Evolutionary conservation across 2,329 filamentous ascomycete genomes (phyloP).

Genomic region (Hawksworthiomyces lignivorus): DNA sequence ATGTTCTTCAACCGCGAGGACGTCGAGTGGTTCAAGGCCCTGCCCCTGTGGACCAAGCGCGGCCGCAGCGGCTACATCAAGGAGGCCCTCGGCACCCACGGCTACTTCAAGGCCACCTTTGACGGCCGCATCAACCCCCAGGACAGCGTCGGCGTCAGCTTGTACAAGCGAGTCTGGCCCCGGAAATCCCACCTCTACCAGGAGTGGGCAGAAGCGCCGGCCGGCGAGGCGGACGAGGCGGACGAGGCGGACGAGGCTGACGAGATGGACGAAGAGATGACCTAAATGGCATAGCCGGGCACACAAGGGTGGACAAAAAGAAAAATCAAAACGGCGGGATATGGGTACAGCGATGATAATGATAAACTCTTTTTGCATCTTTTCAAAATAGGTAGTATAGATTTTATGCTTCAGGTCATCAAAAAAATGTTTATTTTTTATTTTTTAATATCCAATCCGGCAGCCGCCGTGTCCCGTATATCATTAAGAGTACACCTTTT

Average conservation of each 20-base stretch:
- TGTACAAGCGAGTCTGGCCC: slow-evolving; percentile 83
- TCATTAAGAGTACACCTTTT: background rate
- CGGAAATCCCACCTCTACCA: slow-evolving; percentile 49
- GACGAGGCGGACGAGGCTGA: slow-evolving; percentile 30
- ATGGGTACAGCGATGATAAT: slow-evolving; percentile 12
- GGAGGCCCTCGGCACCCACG: slow-evolving; percentile 89
- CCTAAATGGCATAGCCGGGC: too few species aligned
- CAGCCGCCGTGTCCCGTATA: too few species aligned
- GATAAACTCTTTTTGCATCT: too few species aligned
- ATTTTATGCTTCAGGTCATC: too few species aligned
- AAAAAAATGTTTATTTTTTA: background rate
- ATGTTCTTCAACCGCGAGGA: slow-evolving; percentile 99
- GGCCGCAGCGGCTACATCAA: slow-evolving; percentile 88
- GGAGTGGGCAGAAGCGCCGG: slow-evolving; percentile 29
- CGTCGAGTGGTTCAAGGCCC: slow-evolving; percentile 93
- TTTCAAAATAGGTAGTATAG: too few species aligned
- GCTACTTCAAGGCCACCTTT: slow-evolving; percentile 99
- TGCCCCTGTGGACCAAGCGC: slow-evolving; percentile 88
- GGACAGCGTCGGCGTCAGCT: slow-evolving; percentile 83
- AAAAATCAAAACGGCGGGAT: too few species aligned
- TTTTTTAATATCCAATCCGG: too few species aligned
- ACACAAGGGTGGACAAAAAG: too few species aligned
- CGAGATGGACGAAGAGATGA: slow-evolving; percentile 33
- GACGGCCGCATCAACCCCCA: slow-evolving; percentile 93
- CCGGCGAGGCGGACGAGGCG: slow-evolving; percentile 17